Percentiles rank a stretch among this genome's conserved stretches.
These are phyloP conservation scores for Phytophthora hibernalis DNA, from an alignment of 352 stramenopile genomes.

Conservation along the genomic window DNA sequence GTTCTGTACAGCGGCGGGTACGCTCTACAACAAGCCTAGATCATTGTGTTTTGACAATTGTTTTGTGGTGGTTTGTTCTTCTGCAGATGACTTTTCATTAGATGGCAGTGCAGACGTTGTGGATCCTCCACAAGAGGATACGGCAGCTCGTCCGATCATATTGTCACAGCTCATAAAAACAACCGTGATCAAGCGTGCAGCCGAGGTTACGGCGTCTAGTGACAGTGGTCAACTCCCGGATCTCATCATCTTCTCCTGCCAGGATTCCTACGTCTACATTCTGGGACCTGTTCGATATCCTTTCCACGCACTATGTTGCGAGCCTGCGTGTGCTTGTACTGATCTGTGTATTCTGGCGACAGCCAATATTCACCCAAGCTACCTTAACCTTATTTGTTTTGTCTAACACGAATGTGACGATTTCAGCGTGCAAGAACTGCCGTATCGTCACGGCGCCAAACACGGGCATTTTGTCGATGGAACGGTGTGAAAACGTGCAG, in stretches of 20 bases:
- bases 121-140: constrained; percentile 24
- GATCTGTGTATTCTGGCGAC: neutral
- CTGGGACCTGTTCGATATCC: constrained; percentile 93
- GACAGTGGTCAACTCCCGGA: constrained; percentile 56
- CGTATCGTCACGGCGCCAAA: constrained; percentile 96
- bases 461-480: constrained; percentile 91
- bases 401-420: constrained; percentile 86
- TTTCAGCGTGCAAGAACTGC: constrained; percentile 95
- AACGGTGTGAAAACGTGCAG: constrained; percentile 95
- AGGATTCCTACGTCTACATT: constrained; percentile 95
- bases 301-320: constrained; percentile 36
- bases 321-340: no score
- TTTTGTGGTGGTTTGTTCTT: constrained; percentile 3
- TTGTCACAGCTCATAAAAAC: constrained; percentile 74
- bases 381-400: constrained; percentile 59
- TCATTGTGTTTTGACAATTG: constrained; percentile 10
- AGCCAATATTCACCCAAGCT: constrained; percentile 2
- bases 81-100: constrained; percentile 54
- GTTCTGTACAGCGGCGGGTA: neutral
- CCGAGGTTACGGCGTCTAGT: constrained; percentile 56
- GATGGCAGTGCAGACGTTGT: constrained; percentile 35
- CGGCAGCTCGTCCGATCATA: constrained; percentile 48
- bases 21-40: neutral
- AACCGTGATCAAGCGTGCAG: constrained; percentile 80
- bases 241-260: constrained; percentile 92